phyloP scores from a whole-genome alignment of 257 asterid species.

The Anisodus acutangulus region DNA sequence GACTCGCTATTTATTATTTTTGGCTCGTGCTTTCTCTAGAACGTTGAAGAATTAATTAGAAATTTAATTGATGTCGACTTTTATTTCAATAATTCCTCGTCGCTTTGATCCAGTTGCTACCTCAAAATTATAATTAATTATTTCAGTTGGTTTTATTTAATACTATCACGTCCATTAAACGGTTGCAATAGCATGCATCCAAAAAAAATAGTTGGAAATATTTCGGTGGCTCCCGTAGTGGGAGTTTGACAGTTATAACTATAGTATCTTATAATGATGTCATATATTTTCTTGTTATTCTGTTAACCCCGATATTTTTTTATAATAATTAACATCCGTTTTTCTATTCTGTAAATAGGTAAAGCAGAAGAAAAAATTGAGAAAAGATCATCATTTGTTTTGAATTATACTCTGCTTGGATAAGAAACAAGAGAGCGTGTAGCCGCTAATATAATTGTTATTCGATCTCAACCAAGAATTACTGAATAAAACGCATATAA shows the following conservation, averaged over 20 bases:
- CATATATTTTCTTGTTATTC: conserved; percentile 20
- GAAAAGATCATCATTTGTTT: too few relatives aligned
- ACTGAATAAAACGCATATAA: not conserved
- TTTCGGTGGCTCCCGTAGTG: conserved; percentile 3
- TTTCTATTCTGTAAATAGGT: not conserved
- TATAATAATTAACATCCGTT: not conserved
- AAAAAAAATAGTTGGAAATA: conserved; percentile 14
- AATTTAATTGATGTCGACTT: conserved; percentile 23
- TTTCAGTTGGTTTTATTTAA: not conserved
- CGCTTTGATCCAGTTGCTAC: conserved; percentile 10
- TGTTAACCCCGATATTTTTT: not conserved
- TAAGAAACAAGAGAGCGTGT: too few relatives aligned
- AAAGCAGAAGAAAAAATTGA: not conserved
- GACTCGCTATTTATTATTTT: not conserved
- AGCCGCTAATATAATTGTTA: too few relatives aligned
- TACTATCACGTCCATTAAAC: conserved; percentile 14
- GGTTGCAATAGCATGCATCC: conserved; percentile 22
- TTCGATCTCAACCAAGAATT: too few relatives aligned
- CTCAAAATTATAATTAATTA: not conserved
- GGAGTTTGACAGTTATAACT: conserved; percentile 3
- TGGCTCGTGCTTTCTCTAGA: conserved; percentile 13
- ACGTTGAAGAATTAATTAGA: conserved; percentile 8
- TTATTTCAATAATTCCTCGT: conserved; percentile 5
- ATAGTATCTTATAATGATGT: conserved; percentile 12
- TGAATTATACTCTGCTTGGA: too few relatives aligned